Conservation (phyloP, 495 filamentous ascomycete species). For the Penicillium dipodomyicola region DNA sequence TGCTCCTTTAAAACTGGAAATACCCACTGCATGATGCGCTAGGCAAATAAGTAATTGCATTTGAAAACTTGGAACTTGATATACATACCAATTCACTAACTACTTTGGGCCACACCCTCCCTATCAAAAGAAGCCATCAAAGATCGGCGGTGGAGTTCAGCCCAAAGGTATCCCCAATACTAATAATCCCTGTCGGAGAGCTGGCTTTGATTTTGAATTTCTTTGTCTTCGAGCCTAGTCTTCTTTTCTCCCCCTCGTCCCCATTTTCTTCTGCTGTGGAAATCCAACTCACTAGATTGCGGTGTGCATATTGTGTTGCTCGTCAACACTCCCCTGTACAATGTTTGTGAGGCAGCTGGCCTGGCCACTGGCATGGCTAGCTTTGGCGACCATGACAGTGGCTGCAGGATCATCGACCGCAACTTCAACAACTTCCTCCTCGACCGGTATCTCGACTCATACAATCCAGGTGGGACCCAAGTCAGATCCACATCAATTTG, state of each 20-base stretch:
- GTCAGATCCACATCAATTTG: conserved; percentile 46
- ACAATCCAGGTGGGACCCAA: conserved; percentile 51
- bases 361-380: conserved; percentile 11
- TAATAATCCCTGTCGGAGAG: background rate
- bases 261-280: background rate
- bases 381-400: conserved; percentile 6
- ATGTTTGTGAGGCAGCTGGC: conserved; percentile 7
- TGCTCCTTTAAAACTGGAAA: no score
- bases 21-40: no score
- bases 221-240: conserved; percentile 5
- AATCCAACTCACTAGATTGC: background rate
- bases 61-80: no score
- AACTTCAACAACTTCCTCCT: conserved; percentile 14
- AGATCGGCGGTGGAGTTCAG: background rate
- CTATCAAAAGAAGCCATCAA: background rate
- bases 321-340: background rate
- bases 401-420: conserved; percentile 1
- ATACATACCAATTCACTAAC: background rate
- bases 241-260: background rate
- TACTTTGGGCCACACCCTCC: background rate
- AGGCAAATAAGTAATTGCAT: no score
- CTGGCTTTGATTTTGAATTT: background rate
- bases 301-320: conserved; percentile 1
- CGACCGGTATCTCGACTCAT: conserved; percentile 36
- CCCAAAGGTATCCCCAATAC: background rate